Percentiles rank a stretch among this genome's conserved stretches.
These are phyloP conservation scores for Skeletonema marinoi DNA, from an alignment of 108 stramenopile species.

Conservation along the genomic window DNA sequence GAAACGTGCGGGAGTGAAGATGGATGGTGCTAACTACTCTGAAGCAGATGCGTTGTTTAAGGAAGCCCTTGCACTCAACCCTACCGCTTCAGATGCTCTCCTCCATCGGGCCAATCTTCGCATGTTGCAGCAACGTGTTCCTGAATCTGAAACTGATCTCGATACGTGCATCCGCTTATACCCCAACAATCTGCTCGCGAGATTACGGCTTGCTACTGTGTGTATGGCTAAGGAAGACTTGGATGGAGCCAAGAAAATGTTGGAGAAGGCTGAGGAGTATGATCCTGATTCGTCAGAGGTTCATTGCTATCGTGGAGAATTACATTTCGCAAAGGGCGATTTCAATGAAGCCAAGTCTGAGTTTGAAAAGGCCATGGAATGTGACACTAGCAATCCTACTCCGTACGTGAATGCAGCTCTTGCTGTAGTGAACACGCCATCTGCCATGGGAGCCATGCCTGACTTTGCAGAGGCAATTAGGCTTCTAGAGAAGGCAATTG, in stretches of 20 bases:
- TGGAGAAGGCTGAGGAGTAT: slow-evolving; percentile 69
- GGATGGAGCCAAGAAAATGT: slow-evolving; percentile 67
- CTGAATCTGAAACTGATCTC: slow-evolving; percentile 74
- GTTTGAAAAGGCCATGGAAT: slow-evolving; percentile 84
- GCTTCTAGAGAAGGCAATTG: slow-evolving; percentile 81
- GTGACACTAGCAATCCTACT: slow-evolving; percentile 82
- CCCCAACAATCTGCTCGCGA: slow-evolving; percentile 85
- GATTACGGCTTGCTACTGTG: slow-evolving; percentile 84
- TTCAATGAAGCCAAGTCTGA: slow-evolving; percentile 67
- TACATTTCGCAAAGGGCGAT: slow-evolving; percentile 79
- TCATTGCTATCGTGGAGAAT: slow-evolving; percentile 87
- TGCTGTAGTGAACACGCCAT: slow-evolving; percentile 80
- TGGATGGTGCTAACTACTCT: slow-evolving; percentile 78
- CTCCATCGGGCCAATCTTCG: slow-evolving; percentile 88
- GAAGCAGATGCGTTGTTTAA: slow-evolving; percentile 78
- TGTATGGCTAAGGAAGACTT: slow-evolving; percentile 75
- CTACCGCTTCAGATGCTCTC: slow-evolving; percentile 78
- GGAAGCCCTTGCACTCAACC: slow-evolving; percentile 72
- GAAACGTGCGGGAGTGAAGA: slow-evolving; percentile 88
- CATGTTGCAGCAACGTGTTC: slow-evolving; percentile 73
- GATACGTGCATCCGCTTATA: slow-evolving; percentile 69
- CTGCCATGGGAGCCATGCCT: slow-evolving; percentile 65
- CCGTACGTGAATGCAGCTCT: slow-evolving; percentile 92
- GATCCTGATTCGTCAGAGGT: slow-evolving; percentile 85
- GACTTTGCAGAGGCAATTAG: slow-evolving; percentile 67